These are phyloP conservation scores for Urostyla sp. DNA, from an alignment of 73 alveolate species.

Conservation along the genomic window DNA sequence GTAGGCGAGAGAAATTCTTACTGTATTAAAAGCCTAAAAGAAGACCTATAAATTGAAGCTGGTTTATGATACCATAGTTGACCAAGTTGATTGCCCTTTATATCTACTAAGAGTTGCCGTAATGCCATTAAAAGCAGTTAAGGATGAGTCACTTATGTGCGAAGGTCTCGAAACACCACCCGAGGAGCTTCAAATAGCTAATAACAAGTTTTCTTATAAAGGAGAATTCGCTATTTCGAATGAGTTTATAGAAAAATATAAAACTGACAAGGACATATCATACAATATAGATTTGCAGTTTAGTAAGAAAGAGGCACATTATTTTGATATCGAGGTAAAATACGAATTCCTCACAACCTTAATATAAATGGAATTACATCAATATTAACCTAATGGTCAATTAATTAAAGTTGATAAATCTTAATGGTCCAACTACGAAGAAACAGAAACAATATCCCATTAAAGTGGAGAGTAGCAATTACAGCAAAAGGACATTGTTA, in stretches of 20 bases:
- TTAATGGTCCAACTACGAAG: neutral
- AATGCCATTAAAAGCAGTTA: neutral
- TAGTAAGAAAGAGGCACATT: neutral
- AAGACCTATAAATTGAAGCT: slow-evolving; percentile 29
- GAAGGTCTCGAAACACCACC: neutral
- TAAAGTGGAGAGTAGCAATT: no score
- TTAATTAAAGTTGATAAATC: neutral
- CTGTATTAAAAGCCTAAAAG: neutral
- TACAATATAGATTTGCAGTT: slow-evolving; percentile 3
- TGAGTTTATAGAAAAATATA: slow-evolving; percentile 10
- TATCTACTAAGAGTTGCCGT: slow-evolving; percentile 17
- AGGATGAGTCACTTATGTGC: slow-evolving; percentile 13
- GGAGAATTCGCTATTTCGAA: slow-evolving; percentile 1
- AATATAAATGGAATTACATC: no score
- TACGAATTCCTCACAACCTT: neutral
- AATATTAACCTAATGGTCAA: no score
- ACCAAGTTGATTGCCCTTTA: neutral
- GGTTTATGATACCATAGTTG: slow-evolving; percentile 7
- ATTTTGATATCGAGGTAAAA: slow-evolving; percentile 31
- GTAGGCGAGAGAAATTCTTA: neutral
- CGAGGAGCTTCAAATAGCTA: neutral
- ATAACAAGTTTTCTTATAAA: neutral
- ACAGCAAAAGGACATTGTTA: no score
- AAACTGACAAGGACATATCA: neutral
- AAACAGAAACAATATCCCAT: no score